Evolutionary conservation across 176 grass and related monocot genomes (phyloP).

Genomic region (Juncus inflexus): DNA sequence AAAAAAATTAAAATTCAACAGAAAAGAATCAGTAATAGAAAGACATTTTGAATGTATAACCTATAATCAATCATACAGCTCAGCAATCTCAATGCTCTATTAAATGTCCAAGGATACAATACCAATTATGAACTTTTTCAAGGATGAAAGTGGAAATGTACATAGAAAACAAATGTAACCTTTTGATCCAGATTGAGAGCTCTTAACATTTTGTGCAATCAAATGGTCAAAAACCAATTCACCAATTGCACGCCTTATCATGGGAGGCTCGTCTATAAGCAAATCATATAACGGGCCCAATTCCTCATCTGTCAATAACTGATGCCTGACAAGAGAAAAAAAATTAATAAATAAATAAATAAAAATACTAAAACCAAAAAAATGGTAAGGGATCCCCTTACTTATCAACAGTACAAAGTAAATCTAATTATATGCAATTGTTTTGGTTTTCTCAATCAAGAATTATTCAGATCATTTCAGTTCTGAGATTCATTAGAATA

Average conservation of each 20-base stretch:
- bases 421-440: no score
- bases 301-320: conserved; percentile 91
- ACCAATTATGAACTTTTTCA: no score
- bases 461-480: no score
- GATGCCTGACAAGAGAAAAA: conserved; percentile 57
- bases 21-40: conserved; percentile 16
- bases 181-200: conserved; percentile 53
- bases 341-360: background rate
- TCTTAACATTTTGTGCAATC: conserved; percentile 93
- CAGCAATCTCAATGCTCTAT: no score
- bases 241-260: conserved; percentile 97
- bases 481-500: no score
- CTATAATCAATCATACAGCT: background rate
- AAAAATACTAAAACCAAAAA: background rate
- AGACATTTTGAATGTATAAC: conserved; percentile 9
- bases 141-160: no score
- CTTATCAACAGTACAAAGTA: no score
- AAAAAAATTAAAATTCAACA: conserved; percentile 17
- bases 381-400: no score
- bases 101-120: no score
- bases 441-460: no score
- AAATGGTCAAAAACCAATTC: conserved; percentile 98
- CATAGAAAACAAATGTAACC: conserved; percentile 30
- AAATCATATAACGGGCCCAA: conserved; percentile 95
- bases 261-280: conserved; percentile 94